Conservation (phyloP, 2,329 filamentous ascomycete genomes). For the Stachybotrys chlorohalonatus region DNA sequence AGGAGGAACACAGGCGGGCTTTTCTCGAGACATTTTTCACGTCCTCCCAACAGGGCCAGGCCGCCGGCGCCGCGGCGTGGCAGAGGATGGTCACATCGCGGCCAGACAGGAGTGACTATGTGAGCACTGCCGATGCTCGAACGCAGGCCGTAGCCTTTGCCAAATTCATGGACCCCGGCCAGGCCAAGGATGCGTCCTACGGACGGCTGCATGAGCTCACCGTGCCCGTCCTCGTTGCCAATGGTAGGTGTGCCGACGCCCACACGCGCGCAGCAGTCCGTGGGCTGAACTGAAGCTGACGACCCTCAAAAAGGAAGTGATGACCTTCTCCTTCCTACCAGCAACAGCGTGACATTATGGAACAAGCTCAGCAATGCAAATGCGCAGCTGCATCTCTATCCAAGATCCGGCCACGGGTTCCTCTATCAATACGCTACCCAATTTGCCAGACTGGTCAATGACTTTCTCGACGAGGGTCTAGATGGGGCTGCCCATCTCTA, state of each 20-base stretch:
- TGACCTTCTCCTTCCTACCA: constrained; percentile 23
- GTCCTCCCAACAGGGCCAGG: constrained; percentile 17
- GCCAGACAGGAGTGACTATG: constrained; percentile 13
- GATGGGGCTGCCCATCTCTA: no score
- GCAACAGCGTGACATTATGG: constrained; percentile 28
- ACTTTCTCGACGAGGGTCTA: constrained; percentile 14
- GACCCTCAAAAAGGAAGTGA: constrained; percentile 17
- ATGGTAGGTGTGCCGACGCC: constrained; percentile 17
- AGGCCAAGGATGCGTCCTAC: constrained; percentile 22
- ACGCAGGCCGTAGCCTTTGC: constrained; percentile 22
- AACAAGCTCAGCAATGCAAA: constrained; percentile 19
- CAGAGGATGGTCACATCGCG: constrained; percentile 20
- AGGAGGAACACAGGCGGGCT: constrained; percentile 21
- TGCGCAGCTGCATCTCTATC: constrained; percentile 23
- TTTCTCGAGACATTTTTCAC: constrained; percentile 26
- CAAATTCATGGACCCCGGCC: constrained; percentile 24
- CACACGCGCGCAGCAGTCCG: neutral
- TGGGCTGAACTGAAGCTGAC: neutral
- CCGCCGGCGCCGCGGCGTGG: constrained; percentile 23
- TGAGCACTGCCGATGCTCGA: constrained; percentile 15
- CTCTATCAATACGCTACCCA: constrained; percentile 22
- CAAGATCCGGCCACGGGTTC: constrained; percentile 26
- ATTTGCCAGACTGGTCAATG: constrained; percentile 21
- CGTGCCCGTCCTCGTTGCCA: constrained; percentile 27
- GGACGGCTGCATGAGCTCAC: constrained; percentile 21